Conservation (phyloP, 768 basidiomycete species). For the Amanita rubescens region DNA sequence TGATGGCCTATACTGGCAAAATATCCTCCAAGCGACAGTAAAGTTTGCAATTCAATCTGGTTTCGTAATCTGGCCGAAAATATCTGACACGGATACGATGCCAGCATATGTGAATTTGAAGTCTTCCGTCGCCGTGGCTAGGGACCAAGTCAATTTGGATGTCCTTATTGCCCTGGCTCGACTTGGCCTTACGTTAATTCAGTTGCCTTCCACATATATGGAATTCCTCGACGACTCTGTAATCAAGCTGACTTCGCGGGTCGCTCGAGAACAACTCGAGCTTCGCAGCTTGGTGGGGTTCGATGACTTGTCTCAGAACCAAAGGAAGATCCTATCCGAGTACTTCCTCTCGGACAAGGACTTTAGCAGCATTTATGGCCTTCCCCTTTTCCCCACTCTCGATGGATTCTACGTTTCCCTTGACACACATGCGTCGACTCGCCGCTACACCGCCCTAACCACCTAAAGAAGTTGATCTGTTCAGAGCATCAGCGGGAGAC, state of each 20-base stretch:
- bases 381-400: slow-evolving; percentile 31
- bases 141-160: slow-evolving; percentile 8
- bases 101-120: neutral
- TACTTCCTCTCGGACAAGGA: slow-evolving; percentile 30
- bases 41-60: slow-evolving; percentile 14
- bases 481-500: slow-evolving; percentile 8
- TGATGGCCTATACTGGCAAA: slow-evolving; percentile 33
- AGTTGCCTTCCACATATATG: slow-evolving; percentile 27
- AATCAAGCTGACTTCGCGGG: slow-evolving; percentile 19
- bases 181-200: slow-evolving; percentile 28
- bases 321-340: slow-evolving; percentile 13
- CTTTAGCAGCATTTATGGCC: slow-evolving; percentile 24
- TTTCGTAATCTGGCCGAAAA: slow-evolving; percentile 1
- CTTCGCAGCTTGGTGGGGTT: slow-evolving; percentile 18
- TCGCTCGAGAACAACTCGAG: slow-evolving; percentile 22
- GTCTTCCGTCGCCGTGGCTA: slow-evolving; percentile 20
- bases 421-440: neutral
- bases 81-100: neutral
- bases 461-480: slow-evolving; percentile 21
- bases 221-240: slow-evolving; percentile 16
- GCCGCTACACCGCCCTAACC: slow-evolving; percentile 21
- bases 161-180: slow-evolving; percentile 23
- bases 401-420: slow-evolving; percentile 9
- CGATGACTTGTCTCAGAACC: slow-evolving; percentile 1
- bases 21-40: slow-evolving; percentile 23